Evolutionary conservation across 2,329 filamentous ascomycete species (phyloP).

Genomic region (Fusarium penzigii): DNA sequence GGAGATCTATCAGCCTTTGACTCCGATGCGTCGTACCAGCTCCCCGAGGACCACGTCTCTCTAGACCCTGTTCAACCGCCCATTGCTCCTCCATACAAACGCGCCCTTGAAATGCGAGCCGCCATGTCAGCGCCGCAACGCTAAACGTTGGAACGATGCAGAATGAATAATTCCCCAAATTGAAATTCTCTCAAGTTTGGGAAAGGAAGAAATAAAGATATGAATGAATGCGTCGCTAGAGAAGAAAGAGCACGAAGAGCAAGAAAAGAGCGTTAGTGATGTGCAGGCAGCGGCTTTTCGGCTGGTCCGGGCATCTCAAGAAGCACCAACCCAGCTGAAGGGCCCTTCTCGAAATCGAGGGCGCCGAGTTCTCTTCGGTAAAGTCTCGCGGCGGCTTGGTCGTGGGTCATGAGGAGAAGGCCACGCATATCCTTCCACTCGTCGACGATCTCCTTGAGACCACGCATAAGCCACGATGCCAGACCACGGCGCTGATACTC

Average conservation of each 20-base stretch:
- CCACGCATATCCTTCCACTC: conserved; percentile 62
- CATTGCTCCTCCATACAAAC: conserved; percentile 92
- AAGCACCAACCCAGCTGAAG: conserved; percentile 41
- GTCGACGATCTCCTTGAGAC: conserved; percentile 56
- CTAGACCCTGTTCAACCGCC: conserved; percentile 93
- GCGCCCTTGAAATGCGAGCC: conserved; percentile 73
- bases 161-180: conserved; percentile 13
- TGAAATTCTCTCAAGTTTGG: conserved; percentile 4
- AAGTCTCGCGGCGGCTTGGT: conserved; percentile 41
- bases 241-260: conserved; percentile 14
- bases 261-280: conserved; percentile 25
- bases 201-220: conserved; percentile 8
- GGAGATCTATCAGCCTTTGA: conserved; percentile 94
- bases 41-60: conserved; percentile 83
- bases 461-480: conserved; percentile 64
- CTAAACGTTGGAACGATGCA: conserved; percentile 15
- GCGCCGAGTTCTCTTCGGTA: conserved; percentile 51
- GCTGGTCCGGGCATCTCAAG: conserved; percentile 43
- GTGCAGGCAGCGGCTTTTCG: conserved; percentile 36
- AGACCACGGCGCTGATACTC: conserved; percentile 63
- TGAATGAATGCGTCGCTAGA: conserved; percentile 23
- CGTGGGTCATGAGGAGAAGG: conserved; percentile 55
- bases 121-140: conserved; percentile 35
- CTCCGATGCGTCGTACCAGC: conserved; percentile 88
- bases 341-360: conserved; percentile 44